These are phyloP conservation scores for Tricholoma bakamatsutake DNA, from an alignment of 768 basidiomycete species.

Conservation along the genomic window DNA sequence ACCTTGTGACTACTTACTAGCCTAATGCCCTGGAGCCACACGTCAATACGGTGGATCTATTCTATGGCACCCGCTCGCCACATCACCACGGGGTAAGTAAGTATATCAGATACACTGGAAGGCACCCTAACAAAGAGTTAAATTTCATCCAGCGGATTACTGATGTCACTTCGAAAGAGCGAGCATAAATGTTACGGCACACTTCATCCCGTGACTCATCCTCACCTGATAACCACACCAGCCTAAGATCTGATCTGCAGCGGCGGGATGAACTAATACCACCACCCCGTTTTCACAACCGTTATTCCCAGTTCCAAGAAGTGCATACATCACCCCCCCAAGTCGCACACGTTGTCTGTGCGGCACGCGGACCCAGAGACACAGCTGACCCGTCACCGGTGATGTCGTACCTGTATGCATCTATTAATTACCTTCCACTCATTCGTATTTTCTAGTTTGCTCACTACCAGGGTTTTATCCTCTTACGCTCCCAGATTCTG, in stretches of 20 bases:
- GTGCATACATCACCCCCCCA: constrained; percentile 30
- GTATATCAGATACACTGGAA: neutral
- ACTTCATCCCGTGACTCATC: neutral
- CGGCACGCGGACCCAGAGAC: constrained; percentile 27
- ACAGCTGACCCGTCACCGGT: constrained; percentile 45
- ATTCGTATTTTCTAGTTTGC: too few species aligned
- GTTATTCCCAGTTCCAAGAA: constrained; percentile 44
- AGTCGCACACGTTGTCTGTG: constrained; percentile 25
- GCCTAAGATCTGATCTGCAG: constrained; percentile 44
- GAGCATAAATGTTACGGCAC: constrained; percentile 11
- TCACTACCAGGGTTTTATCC: too few species aligned
- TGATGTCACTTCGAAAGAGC: constrained; percentile 44
- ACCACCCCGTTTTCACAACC: constrained; percentile 39
- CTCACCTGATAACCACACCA: too few species aligned
- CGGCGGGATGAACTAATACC: constrained; percentile 52
- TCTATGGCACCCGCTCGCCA: constrained; percentile 35
- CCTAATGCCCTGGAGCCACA: constrained; percentile 28
- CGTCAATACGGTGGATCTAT: constrained; percentile 47
- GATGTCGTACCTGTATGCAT: constrained; percentile 41
- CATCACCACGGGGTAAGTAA: constrained; percentile 34
- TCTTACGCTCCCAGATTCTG: too few species aligned
- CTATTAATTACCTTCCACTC: neutral
- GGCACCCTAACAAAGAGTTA: neutral
- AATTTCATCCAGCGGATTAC: constrained; percentile 40
- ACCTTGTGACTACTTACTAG: too few species aligned